These are phyloP conservation scores for Lignosus rhinocerotis DNA, from an alignment of 1,284 basidiomycete species.

Conservation along the genomic window DNA sequence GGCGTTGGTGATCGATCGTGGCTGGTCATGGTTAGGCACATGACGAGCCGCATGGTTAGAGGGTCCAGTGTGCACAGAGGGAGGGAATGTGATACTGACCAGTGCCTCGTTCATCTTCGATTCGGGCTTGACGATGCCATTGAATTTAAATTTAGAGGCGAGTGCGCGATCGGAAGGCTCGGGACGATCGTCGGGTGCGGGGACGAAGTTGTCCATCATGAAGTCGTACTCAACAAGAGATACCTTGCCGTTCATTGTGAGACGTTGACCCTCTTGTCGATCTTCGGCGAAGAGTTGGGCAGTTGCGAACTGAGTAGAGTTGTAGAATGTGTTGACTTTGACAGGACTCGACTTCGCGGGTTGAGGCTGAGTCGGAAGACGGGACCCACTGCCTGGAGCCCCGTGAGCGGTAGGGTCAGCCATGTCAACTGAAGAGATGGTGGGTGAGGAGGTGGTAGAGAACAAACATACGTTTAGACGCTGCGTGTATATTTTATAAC, in stretches of 20 bases:
- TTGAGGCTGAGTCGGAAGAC: no score
- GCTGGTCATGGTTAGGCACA: background rate
- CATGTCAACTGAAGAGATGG: no score
- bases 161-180: background rate
- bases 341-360: background rate
- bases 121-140: background rate
- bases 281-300: background rate
- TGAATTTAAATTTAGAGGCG: background rate
- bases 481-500: no score
- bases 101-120: background rate
- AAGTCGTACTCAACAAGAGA: background rate
- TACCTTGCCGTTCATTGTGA: constrained; percentile 1
- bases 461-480: no score
- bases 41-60: background rate
- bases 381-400: no score
- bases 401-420: no score
- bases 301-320: background rate
- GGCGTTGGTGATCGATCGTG: background rate
- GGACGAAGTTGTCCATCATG: background rate
- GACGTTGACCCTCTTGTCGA: background rate
- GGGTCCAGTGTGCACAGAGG: background rate
- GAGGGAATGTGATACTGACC: background rate
- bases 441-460: no score
- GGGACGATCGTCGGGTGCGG: background rate
- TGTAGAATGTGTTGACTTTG: background rate